Conservation (phyloP, 75 land plant species). For the Sequoiadendron giganteum region DNA sequence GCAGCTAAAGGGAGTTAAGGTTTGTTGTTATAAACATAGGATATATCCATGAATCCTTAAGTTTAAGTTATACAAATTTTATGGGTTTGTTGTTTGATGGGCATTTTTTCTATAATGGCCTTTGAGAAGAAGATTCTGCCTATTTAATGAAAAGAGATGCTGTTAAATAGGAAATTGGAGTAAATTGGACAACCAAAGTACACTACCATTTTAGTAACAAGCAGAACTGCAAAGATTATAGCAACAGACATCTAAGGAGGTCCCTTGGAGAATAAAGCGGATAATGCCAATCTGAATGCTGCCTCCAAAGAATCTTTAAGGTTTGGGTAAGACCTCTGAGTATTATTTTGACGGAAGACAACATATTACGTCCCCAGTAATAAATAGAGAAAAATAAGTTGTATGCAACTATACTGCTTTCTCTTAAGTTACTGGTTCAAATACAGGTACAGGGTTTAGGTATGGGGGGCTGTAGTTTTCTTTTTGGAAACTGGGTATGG, state of each 20-base stretch:
- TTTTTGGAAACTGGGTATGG: not conserved
- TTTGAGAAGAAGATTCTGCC: not conserved
- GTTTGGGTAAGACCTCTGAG: not conserved
- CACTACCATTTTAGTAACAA: too few species aligned
- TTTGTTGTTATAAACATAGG: not conserved
- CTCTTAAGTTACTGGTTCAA: too few species aligned
- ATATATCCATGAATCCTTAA: not conserved
- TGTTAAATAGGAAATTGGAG: not conserved
- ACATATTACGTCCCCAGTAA: not conserved
- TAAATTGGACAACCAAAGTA: not conserved
- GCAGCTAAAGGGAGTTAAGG: not conserved
- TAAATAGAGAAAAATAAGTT: not conserved
- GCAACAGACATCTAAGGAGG: not conserved
- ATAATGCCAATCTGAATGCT: not conserved
- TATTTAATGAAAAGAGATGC: too few species aligned
- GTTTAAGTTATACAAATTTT: not conserved
- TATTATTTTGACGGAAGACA: too few species aligned
- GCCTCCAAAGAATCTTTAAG: not conserved
- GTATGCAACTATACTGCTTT: not conserved
- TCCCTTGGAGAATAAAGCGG: not conserved
- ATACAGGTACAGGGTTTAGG: too few species aligned
- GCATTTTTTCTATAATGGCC: not conserved
- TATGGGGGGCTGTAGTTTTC: not conserved
- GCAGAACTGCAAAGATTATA: not conserved
- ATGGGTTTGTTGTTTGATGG: not conserved